A percentile compares a stretch with the other conserved stretches of the same genome.
These are phyloP conservation scores for Platanthera guangdongensis DNA, from an alignment of 106 monocot genomes.

Conservation along the genomic window DNA sequence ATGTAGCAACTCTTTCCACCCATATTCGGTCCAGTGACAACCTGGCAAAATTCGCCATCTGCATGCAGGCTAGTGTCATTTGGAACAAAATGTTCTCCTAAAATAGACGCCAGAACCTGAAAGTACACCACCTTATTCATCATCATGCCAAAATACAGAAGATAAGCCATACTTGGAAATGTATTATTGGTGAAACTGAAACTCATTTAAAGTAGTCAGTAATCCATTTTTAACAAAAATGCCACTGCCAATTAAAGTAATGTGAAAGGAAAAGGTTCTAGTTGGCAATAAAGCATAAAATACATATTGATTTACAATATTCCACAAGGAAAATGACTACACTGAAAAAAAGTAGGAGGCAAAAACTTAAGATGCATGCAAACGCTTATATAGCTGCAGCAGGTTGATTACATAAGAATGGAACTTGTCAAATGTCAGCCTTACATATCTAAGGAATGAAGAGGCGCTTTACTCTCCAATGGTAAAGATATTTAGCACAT, in stretches of 20 bases:
- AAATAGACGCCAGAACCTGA: constrained; percentile 67
- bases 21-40: constrained; percentile 98
- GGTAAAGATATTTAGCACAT: not conserved
- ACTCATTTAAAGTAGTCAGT: not conserved
- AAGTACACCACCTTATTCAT: constrained; percentile 3
- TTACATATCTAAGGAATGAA: not conserved
- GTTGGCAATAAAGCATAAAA: not conserved
- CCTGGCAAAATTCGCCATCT: constrained; percentile 69
- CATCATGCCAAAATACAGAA: not conserved
- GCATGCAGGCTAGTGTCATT: constrained; percentile 76
- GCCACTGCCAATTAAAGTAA: not conserved
- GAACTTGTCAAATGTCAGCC: not conserved
- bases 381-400: not conserved
- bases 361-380: not conserved
- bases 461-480: not conserved
- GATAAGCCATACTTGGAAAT: not conserved
- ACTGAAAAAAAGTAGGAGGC: not conserved
- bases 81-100: constrained; percentile 87
- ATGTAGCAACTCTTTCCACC: constrained; percentile 99
- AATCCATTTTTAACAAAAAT: not conserved
- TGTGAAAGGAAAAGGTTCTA: not conserved
- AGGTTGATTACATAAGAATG: not conserved
- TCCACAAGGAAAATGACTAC: not conserved
- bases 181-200: not conserved
- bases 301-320: not conserved